These are phyloP conservation scores for Simplicillium aogashimaense DNA, from an alignment of 2,329 filamentous ascomycete genomes.

Conservation along the genomic window DNA sequence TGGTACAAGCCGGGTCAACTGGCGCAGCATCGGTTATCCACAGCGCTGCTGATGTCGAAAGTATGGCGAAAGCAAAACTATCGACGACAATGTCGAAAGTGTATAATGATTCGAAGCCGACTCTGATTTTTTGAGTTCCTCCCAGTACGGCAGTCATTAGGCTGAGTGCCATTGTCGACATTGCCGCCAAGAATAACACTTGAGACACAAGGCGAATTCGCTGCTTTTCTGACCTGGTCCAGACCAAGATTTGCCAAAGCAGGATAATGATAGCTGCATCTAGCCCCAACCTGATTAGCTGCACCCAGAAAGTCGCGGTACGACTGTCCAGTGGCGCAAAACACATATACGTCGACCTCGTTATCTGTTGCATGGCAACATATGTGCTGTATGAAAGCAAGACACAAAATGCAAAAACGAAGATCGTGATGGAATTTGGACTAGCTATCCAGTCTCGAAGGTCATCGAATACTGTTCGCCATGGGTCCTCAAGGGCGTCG, in stretches of 20 bases:
- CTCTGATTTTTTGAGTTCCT: slow-evolving; percentile 10
- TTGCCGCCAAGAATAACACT: no score
- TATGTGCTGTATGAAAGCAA: slow-evolving; percentile 34
- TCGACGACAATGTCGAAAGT: slow-evolving; percentile 38
- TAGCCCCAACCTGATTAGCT: slow-evolving; percentile 26
- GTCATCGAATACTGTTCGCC: slow-evolving; percentile 37
- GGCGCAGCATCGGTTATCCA: slow-evolving; percentile 37
- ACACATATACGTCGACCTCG: slow-evolving; percentile 42
- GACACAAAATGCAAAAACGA: slow-evolving; percentile 21
- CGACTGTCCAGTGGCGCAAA: slow-evolving; percentile 30
- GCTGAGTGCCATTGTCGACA: not conserved
- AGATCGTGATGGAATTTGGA: slow-evolving; percentile 24
- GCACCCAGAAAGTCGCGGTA: no score
- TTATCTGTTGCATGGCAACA: slow-evolving; percentile 24
- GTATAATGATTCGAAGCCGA: slow-evolving; percentile 33
- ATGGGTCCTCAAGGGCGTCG: slow-evolving; percentile 34
- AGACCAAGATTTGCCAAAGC: slow-evolving; percentile 40
- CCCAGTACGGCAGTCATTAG: not conserved
- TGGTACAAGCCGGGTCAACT: slow-evolving; percentile 27
- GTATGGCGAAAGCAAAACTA: slow-evolving; percentile 31
- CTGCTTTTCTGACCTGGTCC: slow-evolving; percentile 36
- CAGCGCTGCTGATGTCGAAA: slow-evolving; percentile 33
- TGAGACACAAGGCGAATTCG: slow-evolving; percentile 26
- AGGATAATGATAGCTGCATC: slow-evolving; percentile 37
- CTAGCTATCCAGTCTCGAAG: slow-evolving; percentile 34